phyloP scores from a whole-genome alignment of 495 filamentous ascomycete species.

The Lentithecium fluviatile region DNA sequence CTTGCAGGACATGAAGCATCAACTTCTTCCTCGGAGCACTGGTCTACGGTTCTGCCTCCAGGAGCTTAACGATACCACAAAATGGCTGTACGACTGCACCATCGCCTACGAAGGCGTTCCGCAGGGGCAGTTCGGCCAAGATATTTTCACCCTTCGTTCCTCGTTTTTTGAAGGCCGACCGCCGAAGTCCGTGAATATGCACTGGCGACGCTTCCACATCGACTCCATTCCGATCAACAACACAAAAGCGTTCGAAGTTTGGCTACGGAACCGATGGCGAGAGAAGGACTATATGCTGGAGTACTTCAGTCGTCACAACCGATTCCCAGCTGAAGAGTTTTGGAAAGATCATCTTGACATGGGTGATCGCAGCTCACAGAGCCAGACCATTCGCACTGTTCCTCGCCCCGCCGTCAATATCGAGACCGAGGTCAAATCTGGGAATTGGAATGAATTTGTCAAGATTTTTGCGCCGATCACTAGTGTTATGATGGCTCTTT shows the following conservation, averaged over 20 bases:
- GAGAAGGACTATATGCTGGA: slow-evolving; percentile 49
- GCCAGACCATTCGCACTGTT: slow-evolving; percentile 28
- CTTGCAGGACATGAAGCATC: slow-evolving; percentile 46
- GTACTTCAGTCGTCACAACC: slow-evolving; percentile 38
- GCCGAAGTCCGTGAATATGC: slow-evolving; percentile 49
- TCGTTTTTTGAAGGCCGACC: slow-evolving; percentile 47
- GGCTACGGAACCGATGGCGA: slow-evolving; percentile 46
- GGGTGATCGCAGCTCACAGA: slow-evolving; percentile 15
- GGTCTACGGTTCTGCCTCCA: slow-evolving; percentile 45
- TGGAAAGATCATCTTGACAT: slow-evolving; percentile 37
- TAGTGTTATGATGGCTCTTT: slow-evolving; percentile 37
- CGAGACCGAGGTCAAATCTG: slow-evolving; percentile 43
- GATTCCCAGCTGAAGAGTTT: slow-evolving; percentile 42
- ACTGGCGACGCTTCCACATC: slow-evolving; percentile 45
- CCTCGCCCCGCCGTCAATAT: slow-evolving; percentile 27
- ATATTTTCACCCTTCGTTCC: slow-evolving; percentile 46
- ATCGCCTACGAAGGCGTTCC: slow-evolving; percentile 48
- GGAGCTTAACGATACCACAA: slow-evolving; percentile 40
- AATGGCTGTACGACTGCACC: slow-evolving; percentile 49
- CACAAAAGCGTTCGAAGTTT: slow-evolving; percentile 42
- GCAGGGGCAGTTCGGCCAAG: slow-evolving; percentile 43
- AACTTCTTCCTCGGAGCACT: slow-evolving; percentile 44
- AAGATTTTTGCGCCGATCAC: slow-evolving; percentile 46
- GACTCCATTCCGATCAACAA: slow-evolving; percentile 43
- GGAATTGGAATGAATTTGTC: slow-evolving; percentile 45